phyloP scores from a whole-genome alignment of 108 stramenopile species.

The Skeletonema potamos region DNA sequence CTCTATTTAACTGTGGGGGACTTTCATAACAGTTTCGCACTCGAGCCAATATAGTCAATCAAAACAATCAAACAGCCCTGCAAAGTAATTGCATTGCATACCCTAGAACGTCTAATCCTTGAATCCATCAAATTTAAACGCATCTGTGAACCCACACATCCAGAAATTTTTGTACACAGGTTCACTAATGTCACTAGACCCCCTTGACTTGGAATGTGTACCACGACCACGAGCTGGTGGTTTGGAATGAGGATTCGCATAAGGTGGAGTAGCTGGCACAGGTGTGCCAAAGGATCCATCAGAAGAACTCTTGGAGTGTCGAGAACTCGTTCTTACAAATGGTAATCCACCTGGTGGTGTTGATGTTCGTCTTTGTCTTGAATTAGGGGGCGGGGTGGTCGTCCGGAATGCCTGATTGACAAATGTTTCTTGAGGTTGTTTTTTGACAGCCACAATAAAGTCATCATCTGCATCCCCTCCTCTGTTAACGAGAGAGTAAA shows the following conservation, averaged over 20 bases:
- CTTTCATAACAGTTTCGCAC: neutral
- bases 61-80: neutral
- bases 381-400: conserved; percentile 34
- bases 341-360: conserved; percentile 20
- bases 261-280: conserved; percentile 21
- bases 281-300: conserved; percentile 48
- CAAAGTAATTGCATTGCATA: neutral
- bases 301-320: conserved; percentile 42
- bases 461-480: conserved; percentile 4
- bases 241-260: conserved; percentile 17
- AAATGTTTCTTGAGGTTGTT: neutral
- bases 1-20: neutral
- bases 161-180: conserved; percentile 45
- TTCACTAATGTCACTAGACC: conserved; percentile 23
- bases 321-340: conserved; percentile 19
- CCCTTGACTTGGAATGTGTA: conserved; percentile 1
- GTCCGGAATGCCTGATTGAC: neutral
- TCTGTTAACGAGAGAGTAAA: neutral
- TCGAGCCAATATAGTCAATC: neutral
- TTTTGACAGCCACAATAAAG: neutral
- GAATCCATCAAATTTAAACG: conserved; percentile 44
- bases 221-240: neutral
- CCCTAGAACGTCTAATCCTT: neutral
- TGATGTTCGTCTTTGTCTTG: conserved; percentile 16
- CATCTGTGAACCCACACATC: conserved; percentile 53